Conservation (phyloP, 2,329 filamentous ascomycete genomes). For the Neonectria neomacrospora region DNA sequence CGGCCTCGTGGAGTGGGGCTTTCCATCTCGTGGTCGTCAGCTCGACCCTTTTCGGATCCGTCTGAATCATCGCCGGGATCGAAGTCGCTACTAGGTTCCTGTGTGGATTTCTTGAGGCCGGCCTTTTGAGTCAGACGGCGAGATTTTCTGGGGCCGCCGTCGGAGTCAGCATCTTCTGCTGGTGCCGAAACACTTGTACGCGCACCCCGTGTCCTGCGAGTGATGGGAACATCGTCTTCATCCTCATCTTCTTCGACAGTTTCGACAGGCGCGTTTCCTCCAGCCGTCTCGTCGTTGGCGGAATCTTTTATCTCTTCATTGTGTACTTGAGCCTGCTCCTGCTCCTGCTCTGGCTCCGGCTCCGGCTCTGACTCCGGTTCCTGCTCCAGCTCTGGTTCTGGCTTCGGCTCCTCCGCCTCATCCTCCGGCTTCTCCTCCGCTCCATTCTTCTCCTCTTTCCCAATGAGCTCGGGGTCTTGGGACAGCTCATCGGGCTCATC, state of each 20-base stretch:
- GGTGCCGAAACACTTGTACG: constrained; percentile 47
- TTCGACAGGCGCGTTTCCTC: constrained; percentile 46
- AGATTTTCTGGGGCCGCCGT: constrained; percentile 48
- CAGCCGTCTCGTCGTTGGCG: constrained; percentile 45
- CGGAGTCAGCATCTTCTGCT: constrained; percentile 46
- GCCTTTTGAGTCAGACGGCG: constrained; percentile 62
- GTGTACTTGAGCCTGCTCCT: constrained; percentile 42
- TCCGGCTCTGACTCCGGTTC: constrained; percentile 41
- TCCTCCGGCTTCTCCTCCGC: constrained; percentile 35
- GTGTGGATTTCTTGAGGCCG: constrained; percentile 56
- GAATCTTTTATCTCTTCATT: constrained; percentile 32
- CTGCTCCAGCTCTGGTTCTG: not conserved
- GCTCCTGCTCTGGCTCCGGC: constrained; percentile 37
- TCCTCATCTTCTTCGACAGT: constrained; percentile 54
- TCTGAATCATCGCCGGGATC: constrained; percentile 70
- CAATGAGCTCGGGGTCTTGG: constrained; percentile 44
- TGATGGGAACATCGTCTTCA: constrained; percentile 61
- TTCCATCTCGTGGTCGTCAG: constrained; percentile 57
- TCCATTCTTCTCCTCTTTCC: constrained; percentile 46
- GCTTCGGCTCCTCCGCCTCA: not conserved
- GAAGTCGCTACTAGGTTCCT: constrained; percentile 70
- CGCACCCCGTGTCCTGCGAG: constrained; percentile 57
- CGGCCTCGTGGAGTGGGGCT: constrained; percentile 64
- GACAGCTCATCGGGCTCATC: constrained; percentile 54
- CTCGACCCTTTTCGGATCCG: constrained; percentile 55